phyloP scores from a whole-genome alignment of 208 protist species.

The Trypanosoma avium region DNA sequence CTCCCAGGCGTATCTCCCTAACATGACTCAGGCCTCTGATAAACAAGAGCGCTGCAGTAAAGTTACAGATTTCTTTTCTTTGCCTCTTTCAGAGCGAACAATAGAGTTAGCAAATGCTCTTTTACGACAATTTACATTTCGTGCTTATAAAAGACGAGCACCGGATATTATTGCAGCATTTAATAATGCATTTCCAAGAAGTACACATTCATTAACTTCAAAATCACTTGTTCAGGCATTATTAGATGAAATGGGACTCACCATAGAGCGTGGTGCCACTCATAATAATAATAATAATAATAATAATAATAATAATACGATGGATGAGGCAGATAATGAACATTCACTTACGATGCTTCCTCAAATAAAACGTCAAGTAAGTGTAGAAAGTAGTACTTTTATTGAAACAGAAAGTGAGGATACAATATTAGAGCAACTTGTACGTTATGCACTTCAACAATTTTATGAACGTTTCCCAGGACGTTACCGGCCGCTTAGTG shows the following conservation, averaged over 20 bases:
- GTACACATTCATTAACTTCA: conserved; percentile 3
- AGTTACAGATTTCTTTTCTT: conserved; percentile 7
- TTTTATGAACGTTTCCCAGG: conserved; percentile 3
- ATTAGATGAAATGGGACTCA: conserved; percentile 21
- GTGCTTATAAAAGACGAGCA: conserved; percentile 1
- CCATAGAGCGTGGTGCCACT: not conserved
- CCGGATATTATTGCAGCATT: conserved; percentile 18
- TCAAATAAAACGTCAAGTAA: not conserved
- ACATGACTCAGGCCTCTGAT: not conserved
- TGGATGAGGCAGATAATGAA: conserved; percentile 1
- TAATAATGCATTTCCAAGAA: conserved; percentile 21
- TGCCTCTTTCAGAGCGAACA: not conserved
- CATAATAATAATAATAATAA: too few species aligned
- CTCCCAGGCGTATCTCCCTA: not conserved
- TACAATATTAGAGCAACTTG: conserved; percentile 15
- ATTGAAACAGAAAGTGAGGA: conserved; percentile 1
- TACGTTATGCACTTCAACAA: conserved; percentile 13
- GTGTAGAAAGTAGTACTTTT: not conserved
- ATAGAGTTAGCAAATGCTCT: conserved; percentile 25
- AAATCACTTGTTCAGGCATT: conserved; percentile 14
- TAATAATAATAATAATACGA: not conserved
- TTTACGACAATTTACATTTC: conserved; percentile 24
- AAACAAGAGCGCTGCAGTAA: not conserved
- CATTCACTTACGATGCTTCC: not conserved
- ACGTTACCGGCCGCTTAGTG: not conserved